A percentile compares a stretch with the other conserved stretches of the same genome.
phyloP scores from a whole-genome alignment of 2,329 filamentous ascomycete species.

The Cytospora piceicola region DNA sequence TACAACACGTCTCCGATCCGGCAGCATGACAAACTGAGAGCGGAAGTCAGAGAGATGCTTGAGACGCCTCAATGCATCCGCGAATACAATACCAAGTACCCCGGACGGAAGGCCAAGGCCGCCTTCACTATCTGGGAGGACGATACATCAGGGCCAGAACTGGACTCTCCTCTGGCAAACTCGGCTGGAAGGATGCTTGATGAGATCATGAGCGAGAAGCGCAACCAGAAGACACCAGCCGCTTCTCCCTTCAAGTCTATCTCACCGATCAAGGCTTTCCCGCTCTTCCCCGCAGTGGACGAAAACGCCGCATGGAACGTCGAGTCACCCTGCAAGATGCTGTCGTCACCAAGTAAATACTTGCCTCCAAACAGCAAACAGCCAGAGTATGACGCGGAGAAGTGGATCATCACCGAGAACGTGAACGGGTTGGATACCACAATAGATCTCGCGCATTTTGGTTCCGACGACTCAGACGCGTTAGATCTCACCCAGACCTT shows the following conservation, averaged over 20 bases:
- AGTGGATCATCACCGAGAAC: slow-evolving; percentile 22
- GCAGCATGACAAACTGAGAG: slow-evolving; percentile 29
- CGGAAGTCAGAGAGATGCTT: slow-evolving; percentile 28
- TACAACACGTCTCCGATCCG: slow-evolving; percentile 30
- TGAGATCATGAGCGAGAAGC: slow-evolving; percentile 30
- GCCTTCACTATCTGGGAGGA: slow-evolving; percentile 30
- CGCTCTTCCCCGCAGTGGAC: slow-evolving; percentile 43
- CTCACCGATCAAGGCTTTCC: slow-evolving; percentile 28
- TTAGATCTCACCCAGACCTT: slow-evolving; percentile 30
- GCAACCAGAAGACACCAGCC: slow-evolving; percentile 25
- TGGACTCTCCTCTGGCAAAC: slow-evolving; percentile 28
- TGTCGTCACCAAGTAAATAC: slow-evolving; percentile 59
- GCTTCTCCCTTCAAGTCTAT: slow-evolving; percentile 22
- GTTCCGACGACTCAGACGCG: slow-evolving; percentile 22
- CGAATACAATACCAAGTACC: slow-evolving; percentile 29
- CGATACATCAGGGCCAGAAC: slow-evolving; percentile 22
- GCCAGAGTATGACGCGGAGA: slow-evolving; percentile 30
- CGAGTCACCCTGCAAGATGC: slow-evolving; percentile 62
- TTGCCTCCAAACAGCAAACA: slow-evolving; percentile 41
- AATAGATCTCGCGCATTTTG: slow-evolving; percentile 24
- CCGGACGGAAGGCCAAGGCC: slow-evolving; percentile 24
- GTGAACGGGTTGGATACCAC: slow-evolving; percentile 13
- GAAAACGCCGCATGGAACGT: slow-evolving; percentile 41
- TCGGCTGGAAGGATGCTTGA: slow-evolving; percentile 30
- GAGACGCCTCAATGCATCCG: slow-evolving; percentile 28